phyloP scores from a whole-genome alignment of 257 asterid species.

The Henckelia pumila region DNA sequence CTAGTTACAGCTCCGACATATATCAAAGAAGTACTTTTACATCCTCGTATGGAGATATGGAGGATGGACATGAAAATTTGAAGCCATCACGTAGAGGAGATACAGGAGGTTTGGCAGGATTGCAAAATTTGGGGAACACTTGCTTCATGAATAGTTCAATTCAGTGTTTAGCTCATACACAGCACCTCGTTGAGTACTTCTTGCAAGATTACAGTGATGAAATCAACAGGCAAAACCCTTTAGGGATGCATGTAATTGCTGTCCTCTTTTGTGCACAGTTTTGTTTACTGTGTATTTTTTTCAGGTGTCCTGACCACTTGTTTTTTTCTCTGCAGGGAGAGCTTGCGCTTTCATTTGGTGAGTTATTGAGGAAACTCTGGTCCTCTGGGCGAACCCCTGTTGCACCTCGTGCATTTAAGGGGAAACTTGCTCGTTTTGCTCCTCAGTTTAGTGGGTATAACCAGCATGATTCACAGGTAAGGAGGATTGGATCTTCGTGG shows the following conservation, averaged over 20 bases:
- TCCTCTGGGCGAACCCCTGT: slow-evolving; percentile 80
- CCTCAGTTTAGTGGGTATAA: slow-evolving; percentile 99
- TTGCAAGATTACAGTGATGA: slow-evolving; percentile 76
- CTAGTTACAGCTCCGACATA: slow-evolving; percentile 46
- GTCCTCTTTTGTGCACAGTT: slow-evolving; percentile 28
- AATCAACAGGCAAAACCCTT: slow-evolving; percentile 78
- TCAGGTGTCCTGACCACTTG: slow-evolving; percentile 27
- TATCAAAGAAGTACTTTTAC: slow-evolving; percentile 49
- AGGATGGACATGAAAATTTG: slow-evolving; percentile 51
- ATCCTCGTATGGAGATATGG: slow-evolving; percentile 50
- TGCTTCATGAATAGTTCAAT: slow-evolving; percentile 98
- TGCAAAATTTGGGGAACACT: slow-evolving; percentile 95
- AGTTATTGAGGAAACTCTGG: slow-evolving; percentile 89
- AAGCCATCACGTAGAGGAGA: slow-evolving; percentile 52
- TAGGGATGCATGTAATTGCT: slow-evolving; percentile 85
- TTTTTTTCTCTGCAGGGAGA: slow-evolving; percentile 73
- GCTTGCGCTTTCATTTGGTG: slow-evolving; percentile 95
- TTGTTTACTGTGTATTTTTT: slow-evolving; percentile 6
- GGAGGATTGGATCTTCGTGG: slow-evolving; percentile 23
- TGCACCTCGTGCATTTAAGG: slow-evolving; percentile 91
- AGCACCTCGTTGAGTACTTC: slow-evolving; percentile 79
- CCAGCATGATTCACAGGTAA: slow-evolving; percentile 97
- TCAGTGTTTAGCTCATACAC: slow-evolving; percentile 97
- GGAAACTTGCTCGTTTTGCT: slow-evolving; percentile 91
- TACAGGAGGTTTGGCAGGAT: slow-evolving; percentile 85